A percentile compares a stretch with the other conserved stretches of the same genome.
Evolutionary conservation across 1,139 yeast species (phyloP).

Genomic region (Magnusiomyces fungicola): DNA sequence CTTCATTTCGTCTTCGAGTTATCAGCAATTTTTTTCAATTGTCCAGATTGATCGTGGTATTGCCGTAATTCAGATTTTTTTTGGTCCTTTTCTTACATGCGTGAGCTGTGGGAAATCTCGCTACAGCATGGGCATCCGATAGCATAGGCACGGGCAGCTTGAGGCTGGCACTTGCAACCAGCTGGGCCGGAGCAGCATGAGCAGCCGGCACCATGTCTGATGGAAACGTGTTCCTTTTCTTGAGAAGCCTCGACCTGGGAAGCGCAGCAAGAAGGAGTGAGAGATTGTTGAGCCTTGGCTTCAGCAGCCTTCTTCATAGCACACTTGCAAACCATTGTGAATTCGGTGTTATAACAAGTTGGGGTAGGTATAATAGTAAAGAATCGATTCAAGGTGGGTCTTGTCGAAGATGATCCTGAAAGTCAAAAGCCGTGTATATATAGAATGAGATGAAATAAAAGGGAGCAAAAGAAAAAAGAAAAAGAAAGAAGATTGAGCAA

Average conservation of each 20-base stretch:
- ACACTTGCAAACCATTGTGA: slow-evolving; percentile 6
- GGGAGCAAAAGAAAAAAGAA: not conserved
- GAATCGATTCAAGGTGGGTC: too few relatives aligned
- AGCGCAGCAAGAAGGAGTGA: not conserved
- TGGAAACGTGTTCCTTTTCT: not conserved
- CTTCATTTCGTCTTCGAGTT: too few relatives aligned
- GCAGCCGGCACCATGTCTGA: slow-evolving; percentile 5
- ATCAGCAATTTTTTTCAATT: too few relatives aligned
- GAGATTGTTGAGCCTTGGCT: not conserved
- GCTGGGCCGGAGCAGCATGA: slow-evolving; percentile 2
- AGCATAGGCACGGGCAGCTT: slow-evolving; percentile 3
- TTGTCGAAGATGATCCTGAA: not conserved
- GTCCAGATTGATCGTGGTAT: too few relatives aligned
- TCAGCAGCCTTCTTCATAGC: slow-evolving; percentile 4
- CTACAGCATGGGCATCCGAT: slow-evolving; percentile 8
- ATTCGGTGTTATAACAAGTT: not conserved
- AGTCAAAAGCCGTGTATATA: not conserved
- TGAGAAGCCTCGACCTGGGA: not conserved
- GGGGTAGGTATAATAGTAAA: not conserved
- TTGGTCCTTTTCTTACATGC: not conserved
- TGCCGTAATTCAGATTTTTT: too few relatives aligned
- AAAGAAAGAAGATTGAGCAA: not conserved
- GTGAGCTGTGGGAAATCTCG: not conserved
- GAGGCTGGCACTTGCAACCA: slow-evolving; percentile 5
- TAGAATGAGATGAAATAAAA: not conserved